These are phyloP conservation scores for Suillus paluster DNA, from an alignment of 768 basidiomycete genomes.

Conservation along the genomic window DNA sequence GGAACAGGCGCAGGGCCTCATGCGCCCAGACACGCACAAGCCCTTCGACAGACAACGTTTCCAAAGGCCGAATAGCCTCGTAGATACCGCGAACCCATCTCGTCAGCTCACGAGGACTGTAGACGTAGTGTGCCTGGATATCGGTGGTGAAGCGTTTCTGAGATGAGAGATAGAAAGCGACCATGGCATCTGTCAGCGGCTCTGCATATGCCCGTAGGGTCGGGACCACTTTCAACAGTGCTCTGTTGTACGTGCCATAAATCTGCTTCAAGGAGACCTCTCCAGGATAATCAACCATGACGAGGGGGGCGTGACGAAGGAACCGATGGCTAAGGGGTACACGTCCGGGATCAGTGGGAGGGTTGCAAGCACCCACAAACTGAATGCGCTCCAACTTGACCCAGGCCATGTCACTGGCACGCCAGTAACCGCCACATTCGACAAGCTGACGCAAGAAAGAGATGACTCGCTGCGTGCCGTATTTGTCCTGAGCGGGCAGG, in stretches of 20 bases:
- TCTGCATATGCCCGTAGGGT: conserved; percentile 91
- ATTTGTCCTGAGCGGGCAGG: conserved; percentile 94
- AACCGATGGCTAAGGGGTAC: conserved; percentile 98
- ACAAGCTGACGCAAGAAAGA: conserved; percentile 98
- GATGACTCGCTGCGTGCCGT: conserved; percentile 98
- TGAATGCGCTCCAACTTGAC: conserved; percentile 98
- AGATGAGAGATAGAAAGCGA: conserved; percentile 91
- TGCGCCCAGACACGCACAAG: conserved; percentile 98
- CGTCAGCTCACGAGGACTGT: conserved; percentile 98
- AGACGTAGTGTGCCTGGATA: conserved; percentile 97
- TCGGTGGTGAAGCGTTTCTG: conserved; percentile 96
- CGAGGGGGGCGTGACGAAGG: conserved; percentile 93
- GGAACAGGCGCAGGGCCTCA: conserved; percentile 95
- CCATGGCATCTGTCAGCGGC: conserved; percentile 97
- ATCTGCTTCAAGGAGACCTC: conserved; percentile 97
- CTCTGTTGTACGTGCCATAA: conserved; percentile 97
- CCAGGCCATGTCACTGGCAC: conserved; percentile 94
- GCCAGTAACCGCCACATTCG: conserved; percentile 94
- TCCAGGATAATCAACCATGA: conserved; percentile 99
- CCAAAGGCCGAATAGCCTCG: conserved; percentile 93
- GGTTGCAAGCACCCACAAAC: conserved; percentile 99
- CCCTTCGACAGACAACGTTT: conserved; percentile 92
- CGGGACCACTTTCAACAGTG: conserved; percentile 93
- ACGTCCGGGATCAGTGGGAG: conserved; percentile 98
- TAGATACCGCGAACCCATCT: conserved; percentile 98